Evolutionary conservation across 768 basidiomycete genomes (phyloP).

Genomic region (Cyclocybe aegerita): DNA sequence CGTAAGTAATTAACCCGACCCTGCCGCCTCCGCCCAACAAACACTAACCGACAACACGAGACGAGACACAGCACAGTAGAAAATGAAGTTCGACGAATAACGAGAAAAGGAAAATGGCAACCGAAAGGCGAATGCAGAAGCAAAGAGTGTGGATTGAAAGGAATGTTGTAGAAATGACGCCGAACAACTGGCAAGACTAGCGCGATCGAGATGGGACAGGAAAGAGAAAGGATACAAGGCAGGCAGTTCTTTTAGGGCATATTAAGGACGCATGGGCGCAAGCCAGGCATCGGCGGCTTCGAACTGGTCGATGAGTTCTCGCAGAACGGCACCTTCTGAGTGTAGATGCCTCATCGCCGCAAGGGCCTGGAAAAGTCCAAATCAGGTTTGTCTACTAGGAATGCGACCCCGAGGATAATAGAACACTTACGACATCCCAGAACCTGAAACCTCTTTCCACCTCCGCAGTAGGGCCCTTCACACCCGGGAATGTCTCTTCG

Average conservation of each 20-base stretch:
- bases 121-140: too few species aligned
- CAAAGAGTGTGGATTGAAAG: too few species aligned
- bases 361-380: constrained; percentile 54
- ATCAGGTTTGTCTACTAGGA: too few species aligned
- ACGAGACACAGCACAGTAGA: too few species aligned
- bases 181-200: too few species aligned
- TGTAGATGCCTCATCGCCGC: constrained; percentile 89
- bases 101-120: too few species aligned
- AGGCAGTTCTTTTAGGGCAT: constrained; percentile 1
- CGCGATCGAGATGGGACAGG: background rate
- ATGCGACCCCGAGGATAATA: background rate
- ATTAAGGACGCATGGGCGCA: constrained; percentile 84
- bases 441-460: constrained; percentile 97
- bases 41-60: too few species aligned
- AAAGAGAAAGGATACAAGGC: background rate
- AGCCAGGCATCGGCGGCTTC: constrained; percentile 95
- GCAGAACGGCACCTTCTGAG: constrained; percentile 75
- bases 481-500: constrained; percentile 92
- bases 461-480: constrained; percentile 84
- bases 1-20: too few species aligned
- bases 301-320: constrained; percentile 92
- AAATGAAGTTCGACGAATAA: too few species aligned
- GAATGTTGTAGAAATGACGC: too few species aligned
- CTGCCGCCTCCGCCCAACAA: too few species aligned
- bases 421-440: constrained; percentile 87